phyloP scores from a whole-genome alignment of 352 stramenopile genomes.

The Pythium brassicae region DNA sequence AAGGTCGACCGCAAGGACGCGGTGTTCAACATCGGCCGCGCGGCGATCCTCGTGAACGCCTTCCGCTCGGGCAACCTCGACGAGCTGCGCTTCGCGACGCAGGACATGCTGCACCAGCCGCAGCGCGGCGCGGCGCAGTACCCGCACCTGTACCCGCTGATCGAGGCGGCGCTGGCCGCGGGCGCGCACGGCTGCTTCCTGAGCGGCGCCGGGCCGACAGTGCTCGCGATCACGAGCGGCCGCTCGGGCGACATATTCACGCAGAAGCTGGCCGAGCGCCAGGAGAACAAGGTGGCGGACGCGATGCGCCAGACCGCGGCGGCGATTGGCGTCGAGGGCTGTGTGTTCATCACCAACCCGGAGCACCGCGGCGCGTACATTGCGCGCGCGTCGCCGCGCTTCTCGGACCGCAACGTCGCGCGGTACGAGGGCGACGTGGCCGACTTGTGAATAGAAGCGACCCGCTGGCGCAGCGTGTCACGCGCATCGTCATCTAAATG shows the following conservation, averaged over 20 bases:
- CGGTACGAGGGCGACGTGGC: slow-evolving; percentile 82
- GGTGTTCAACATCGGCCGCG: slow-evolving; percentile 96
- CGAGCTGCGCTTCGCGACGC: slow-evolving; percentile 93
- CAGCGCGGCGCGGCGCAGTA: slow-evolving; percentile 95
- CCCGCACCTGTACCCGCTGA: slow-evolving; percentile 95
- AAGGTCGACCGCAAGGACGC: slow-evolving; percentile 91
- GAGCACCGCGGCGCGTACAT: slow-evolving; percentile 96
- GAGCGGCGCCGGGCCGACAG: slow-evolving; percentile 95
- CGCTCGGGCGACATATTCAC: slow-evolving; percentile 98
- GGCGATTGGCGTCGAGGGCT: slow-evolving; percentile 89
- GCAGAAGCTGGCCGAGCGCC: slow-evolving; percentile 87
- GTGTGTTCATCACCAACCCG: slow-evolving; percentile 96
- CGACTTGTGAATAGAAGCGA: slow-evolving; percentile 46
- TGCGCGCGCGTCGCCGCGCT: slow-evolving; percentile 90
- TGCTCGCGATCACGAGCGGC: slow-evolving; percentile 97
- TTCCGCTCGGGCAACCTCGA: slow-evolving; percentile 96
- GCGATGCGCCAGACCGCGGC: slow-evolving; percentile 95
- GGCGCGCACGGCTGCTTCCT: slow-evolving; percentile 95
- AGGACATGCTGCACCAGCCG: slow-evolving; percentile 96
- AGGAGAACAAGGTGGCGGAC: slow-evolving; percentile 92
- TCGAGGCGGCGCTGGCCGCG: slow-evolving; percentile 93
- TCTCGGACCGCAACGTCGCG: slow-evolving; percentile 80
- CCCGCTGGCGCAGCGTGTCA: no score
- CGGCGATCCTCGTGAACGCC: slow-evolving; percentile 97
- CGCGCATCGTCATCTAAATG: background rate